Evolutionary conservation across 305 asterid genomes (phyloP).

Genomic region (Fraxinus sp.): DNA sequence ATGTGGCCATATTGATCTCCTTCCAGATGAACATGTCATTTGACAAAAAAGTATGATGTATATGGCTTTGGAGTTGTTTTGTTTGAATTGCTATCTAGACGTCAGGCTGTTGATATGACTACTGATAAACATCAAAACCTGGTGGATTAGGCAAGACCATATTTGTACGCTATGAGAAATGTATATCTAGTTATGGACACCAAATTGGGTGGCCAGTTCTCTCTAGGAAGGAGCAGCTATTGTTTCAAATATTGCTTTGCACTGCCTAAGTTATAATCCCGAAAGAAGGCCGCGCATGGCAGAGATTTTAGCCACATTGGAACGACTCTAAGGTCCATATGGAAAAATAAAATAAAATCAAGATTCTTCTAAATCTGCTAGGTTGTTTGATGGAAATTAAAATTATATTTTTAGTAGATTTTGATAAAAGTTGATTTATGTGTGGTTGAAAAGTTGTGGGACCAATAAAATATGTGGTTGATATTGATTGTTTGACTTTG

Average conservation of each 20-base stretch:
- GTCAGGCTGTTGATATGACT: constrained; percentile 20
- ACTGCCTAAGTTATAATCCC: constrained; percentile 35
- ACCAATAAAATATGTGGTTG: no score
- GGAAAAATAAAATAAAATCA: not conserved
- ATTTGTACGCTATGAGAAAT: constrained; percentile 33
- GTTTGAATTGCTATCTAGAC: constrained; percentile 42
- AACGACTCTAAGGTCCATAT: constrained; percentile 27
- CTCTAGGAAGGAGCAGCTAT: constrained; percentile 41
- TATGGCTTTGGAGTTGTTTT: constrained; percentile 50
- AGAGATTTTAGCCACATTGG: constrained; percentile 39
- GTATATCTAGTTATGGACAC: constrained; percentile 44
- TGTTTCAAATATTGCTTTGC: constrained; percentile 41
- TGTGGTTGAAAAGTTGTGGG: no score
- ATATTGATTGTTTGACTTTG: no score
- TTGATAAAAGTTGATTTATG: no score
- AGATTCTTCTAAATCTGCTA: not conserved
- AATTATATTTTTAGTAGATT: no score
- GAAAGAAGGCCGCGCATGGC: constrained; percentile 39
- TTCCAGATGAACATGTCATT: constrained; percentile 18
- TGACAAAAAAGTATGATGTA: constrained; percentile 43
- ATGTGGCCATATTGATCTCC: not conserved
- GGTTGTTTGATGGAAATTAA: not conserved
- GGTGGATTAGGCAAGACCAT: constrained; percentile 51
- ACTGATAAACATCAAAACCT: constrained; percentile 31
- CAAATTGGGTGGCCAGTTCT: not conserved